Conservation (phyloP, 805 yeast genomes). For the Candida coquimbonensis region DNA sequence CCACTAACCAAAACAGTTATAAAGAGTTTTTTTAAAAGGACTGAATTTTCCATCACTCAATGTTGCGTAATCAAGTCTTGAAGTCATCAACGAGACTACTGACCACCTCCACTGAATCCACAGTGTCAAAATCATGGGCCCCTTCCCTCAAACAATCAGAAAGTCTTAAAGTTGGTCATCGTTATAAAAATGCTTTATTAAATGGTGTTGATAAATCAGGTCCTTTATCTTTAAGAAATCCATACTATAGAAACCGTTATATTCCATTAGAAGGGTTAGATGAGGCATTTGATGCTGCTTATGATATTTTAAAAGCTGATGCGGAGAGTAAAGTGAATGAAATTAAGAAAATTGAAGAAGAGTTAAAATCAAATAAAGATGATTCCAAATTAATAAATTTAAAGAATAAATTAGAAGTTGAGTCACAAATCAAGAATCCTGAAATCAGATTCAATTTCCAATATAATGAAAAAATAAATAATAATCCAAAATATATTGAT, state of each 20-base stretch:
- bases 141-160: conserved; percentile 16
- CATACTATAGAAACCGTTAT: conserved; percentile 43
- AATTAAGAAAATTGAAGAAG: conserved; percentile 29
- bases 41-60: background rate
- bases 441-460: conserved; percentile 70
- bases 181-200: conserved; percentile 25
- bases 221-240: conserved; percentile 44
- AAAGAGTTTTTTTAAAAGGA: background rate
- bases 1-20: background rate
- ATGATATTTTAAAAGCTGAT: conserved; percentile 45
- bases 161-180: conserved; percentile 20
- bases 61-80: conserved; percentile 8
- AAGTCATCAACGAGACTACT: conserved; percentile 10
- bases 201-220: conserved; percentile 34
- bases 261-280: conserved; percentile 63
- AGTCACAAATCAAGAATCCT: conserved; percentile 75
- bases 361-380: conserved; percentile 16
- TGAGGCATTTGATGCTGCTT: conserved; percentile 66
- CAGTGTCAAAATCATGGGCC: conserved; percentile 23
- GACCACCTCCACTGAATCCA: conserved; percentile 6
- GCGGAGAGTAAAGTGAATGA: conserved; percentile 38
- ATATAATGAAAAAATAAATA: conserved; percentile 32
- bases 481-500: conserved; percentile 46
- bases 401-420: conserved; percentile 33
- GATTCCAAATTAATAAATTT: conserved; percentile 17